Evolutionary conservation across 2,329 filamentous ascomycete species (phyloP), one percentile per base, ranked within the genome.

Genomic region (Fusarium anthophilum): DNA sequence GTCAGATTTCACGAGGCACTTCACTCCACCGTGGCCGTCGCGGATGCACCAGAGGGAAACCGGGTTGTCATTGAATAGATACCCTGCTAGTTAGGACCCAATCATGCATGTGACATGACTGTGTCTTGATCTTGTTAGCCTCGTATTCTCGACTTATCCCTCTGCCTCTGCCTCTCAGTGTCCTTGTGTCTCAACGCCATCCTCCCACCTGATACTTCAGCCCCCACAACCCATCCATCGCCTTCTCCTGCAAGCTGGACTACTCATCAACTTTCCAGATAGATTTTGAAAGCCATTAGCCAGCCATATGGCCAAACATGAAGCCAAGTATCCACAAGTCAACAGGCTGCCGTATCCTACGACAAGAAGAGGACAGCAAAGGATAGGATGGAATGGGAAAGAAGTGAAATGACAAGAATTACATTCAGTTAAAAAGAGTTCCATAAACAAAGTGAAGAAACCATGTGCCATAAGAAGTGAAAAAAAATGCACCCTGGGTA

Each of bases 401-500:
- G 41, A 60, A 43, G 24, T 22, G 50, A 61, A 57, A 45, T 32
- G 38, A 62, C 43, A 44, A 57, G 38, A 66, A 72, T 63, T 66
- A 64, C 53, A 65, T 64, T 65, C 54, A 60, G 56, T 62, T 65
- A 55, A 63, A 56, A 63, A 54, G 61, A 45, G 57, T 55, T 37
- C 51, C 20, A 70, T 24, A 51, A 35, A 50, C 30, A 32, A 68
- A 59, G 39, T 60, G 47, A 48, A 45, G 59, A 66, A 66, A 64
- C 57, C 69, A 69, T 71, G 66, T 76, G 53, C 56, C 53, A 57
- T 63, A 75, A 65, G 44, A 75, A 70, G 63, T 56, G 43, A 75
- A 66, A 74, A 74, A 28, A 74, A 75, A 77, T 70, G 73, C 64
- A 75, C 38, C 63, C 64, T 70, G 75, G 75, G 75, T 76, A 76